phyloP scores from a whole-genome alignment of 75 land plant genomes.

The Cunninghamia lanceolata region DNA sequence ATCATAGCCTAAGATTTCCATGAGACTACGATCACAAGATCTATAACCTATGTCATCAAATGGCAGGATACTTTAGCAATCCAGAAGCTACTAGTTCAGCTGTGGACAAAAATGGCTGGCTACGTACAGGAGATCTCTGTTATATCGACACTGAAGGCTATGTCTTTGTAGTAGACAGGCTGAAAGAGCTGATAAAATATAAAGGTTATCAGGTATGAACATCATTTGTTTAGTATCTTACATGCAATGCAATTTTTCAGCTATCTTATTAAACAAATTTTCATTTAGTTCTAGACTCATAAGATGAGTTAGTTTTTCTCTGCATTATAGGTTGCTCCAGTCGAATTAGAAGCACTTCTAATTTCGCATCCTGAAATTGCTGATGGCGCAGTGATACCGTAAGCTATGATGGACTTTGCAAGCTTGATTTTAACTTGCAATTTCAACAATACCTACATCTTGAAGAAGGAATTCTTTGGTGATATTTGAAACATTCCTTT shows the following conservation, averaged over 20 bases:
- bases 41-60: too few species aligned
- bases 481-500: too few species aligned
- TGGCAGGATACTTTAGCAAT: slow-evolving; percentile 68
- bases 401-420: slow-evolving; percentile 13
- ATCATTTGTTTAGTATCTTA: background rate
- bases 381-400: slow-evolving; percentile 78
- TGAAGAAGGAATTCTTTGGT: too few species aligned
- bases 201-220: slow-evolving; percentile 78
- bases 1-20: background rate
- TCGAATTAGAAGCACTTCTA: slow-evolving; percentile 68
- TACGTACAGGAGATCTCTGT: too few species aligned
- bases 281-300: too few species aligned
- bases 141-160: too few species aligned
- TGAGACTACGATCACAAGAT: too few species aligned
- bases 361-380: slow-evolving; percentile 50
- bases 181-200: too few species aligned
- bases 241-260: background rate
- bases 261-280: background rate
- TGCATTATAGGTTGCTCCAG: slow-evolving; percentile 58
- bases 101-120: too few species aligned
- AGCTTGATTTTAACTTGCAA: too few species aligned
- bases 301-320: background rate
- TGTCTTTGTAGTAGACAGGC: too few species aligned
- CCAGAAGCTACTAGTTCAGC: slow-evolving; percentile 62
- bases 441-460: too few species aligned